Evolutionary conservation across 2,329 filamentous ascomycete species (phyloP).

Genomic region (Fusarium duplospermum): DNA sequence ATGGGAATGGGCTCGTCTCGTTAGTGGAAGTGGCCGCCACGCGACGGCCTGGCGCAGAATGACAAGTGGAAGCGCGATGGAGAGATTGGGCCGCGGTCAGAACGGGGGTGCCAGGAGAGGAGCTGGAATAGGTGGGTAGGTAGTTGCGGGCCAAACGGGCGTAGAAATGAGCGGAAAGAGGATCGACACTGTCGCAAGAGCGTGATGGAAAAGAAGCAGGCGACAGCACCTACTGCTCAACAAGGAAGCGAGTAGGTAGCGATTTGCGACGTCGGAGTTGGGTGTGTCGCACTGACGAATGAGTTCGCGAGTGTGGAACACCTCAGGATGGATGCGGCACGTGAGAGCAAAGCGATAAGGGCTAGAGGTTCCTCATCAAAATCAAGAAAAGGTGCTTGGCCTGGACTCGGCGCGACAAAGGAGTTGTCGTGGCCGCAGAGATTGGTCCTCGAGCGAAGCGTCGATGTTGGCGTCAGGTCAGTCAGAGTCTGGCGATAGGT

Average conservation of each 20-base stretch:
- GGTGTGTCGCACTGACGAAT: conserved; percentile 36
- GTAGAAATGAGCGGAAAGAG: conserved; percentile 14
- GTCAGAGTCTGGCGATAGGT: conserved; percentile 5
- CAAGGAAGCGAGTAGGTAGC: conserved; percentile 22
- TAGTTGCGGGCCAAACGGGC: conserved; percentile 15
- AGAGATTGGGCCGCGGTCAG: conserved; percentile 27
- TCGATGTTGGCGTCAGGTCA: neutral
- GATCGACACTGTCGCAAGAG: conserved; percentile 23
- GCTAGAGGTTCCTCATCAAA: neutral
- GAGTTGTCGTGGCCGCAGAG: conserved; percentile 3
- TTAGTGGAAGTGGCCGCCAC: conserved; percentile 37
- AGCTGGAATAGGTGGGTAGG: conserved; percentile 10
- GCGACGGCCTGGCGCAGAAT: conserved; percentile 34
- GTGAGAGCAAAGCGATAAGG: conserved; percentile 23
- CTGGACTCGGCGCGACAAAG: conserved; percentile 20
- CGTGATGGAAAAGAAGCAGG: conserved; percentile 9
- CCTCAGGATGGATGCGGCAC: conserved; percentile 19
- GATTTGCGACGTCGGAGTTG: conserved; percentile 44
- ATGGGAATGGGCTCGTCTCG: conserved; percentile 32
- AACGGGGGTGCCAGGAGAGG: conserved; percentile 14
- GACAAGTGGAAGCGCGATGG: conserved; percentile 22
- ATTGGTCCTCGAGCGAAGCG: conserved; percentile 9
- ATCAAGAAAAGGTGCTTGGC: neutral
- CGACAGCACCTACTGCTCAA: conserved; percentile 16
- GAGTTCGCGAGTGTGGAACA: conserved; percentile 33